Conservation (phyloP, 306 rosid genomes). For the Rosa lucieae region DNA sequence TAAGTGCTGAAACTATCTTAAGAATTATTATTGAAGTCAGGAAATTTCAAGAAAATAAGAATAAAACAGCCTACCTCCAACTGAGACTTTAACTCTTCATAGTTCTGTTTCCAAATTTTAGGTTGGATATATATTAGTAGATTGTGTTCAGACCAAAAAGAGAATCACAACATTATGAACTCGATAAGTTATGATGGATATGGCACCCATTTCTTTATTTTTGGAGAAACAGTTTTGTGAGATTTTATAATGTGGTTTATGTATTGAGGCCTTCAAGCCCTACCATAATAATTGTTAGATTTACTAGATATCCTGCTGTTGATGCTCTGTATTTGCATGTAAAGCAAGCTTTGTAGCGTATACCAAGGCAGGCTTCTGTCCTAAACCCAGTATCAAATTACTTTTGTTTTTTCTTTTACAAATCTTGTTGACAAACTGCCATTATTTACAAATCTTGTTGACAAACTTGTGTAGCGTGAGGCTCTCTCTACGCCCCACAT, state of each 20-base stretch:
- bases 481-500: background rate
- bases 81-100: background rate
- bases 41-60: background rate
- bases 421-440: background rate
- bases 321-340: background rate
- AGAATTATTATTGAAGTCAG: background rate
- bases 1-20: background rate
- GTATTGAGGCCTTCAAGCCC: background rate
- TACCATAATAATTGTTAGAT: background rate
- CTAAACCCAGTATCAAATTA: background rate
- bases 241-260: background rate
- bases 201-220: background rate
- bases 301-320: background rate
- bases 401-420: background rate
- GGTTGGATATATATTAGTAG: background rate
- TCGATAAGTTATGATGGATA: background rate
- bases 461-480: constrained; percentile 8
- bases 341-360: background rate
- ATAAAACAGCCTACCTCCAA: background rate
- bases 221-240: background rate
- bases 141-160: background rate
- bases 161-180: background rate
- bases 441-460: background rate
- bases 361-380: background rate
- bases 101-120: background rate